Base-by-base conservation (phyloP, 495 filamentous ascomycete genomes). In the Aspergillus carlsbadensis region DNA sequence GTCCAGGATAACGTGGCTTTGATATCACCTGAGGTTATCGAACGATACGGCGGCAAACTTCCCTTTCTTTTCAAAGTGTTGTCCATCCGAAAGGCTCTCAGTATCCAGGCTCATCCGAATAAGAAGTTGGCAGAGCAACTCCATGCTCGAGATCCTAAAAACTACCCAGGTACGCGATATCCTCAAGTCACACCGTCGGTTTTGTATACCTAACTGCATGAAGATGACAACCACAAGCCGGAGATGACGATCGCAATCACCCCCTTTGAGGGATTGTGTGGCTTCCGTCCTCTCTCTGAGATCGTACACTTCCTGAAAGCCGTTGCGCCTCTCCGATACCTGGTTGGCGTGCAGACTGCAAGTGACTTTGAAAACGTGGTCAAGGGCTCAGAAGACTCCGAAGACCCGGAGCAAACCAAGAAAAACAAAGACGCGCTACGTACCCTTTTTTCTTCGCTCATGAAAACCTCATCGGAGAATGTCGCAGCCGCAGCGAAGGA, bases 161-260 rank as follows among this genome's bases (percentile, higher is more conserved):
- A 98, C 79, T 98, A 98, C 65, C 93, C 93, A 55, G 85, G 84
- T 86, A 64, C 45, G 59, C 18, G 15, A 61, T 2, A 56, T 2
- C 13, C 17, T 41, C 8, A n/a, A n/a, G n/a, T n/a, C n/a, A n/a
- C n/a, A n/a, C n/a, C n/a, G n/a, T n/a, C n/a, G 17, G 10, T 20
- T 15, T 13, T 20, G 10, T 48, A 10, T 52, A 1, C 21, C 34
- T 31, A 10, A 42, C 37, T 15, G 21, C 24, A 31, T 4, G 3
- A 35, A 86, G 93, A 98, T 80, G 93, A 97, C 75, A 98, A 98
- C 71, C 94, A 98, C 78, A 98, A 98, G 72, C 94, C 94, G 42
- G 94, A 98, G 72, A 98, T 98, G 94, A 89, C 93, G 52, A 96
- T 98, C 65, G 94, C 94, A 51, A 85, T 98, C 66, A 97, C 94